A percentile compares a stretch with the other conserved stretches of the same genome.
Evolutionary conservation across 164 flowering plant genomes (phyloP).

Genomic region (Aristolochia contorta): DNA sequence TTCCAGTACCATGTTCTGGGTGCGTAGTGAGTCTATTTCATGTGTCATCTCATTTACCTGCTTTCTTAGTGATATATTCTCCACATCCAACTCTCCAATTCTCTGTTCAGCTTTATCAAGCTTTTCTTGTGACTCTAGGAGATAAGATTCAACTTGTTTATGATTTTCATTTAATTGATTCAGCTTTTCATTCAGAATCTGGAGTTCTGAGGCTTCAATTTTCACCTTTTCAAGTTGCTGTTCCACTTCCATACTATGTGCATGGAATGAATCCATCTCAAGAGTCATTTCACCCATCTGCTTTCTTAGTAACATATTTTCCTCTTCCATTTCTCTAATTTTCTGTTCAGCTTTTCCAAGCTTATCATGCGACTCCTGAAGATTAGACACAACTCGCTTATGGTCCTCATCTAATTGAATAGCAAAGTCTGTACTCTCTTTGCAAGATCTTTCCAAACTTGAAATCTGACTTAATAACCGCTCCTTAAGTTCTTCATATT

Average conservation of each 20-base stretch:
- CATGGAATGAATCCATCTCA: conserved; percentile 1
- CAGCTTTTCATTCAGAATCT: conserved; percentile 8
- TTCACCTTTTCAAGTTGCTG: neutral
- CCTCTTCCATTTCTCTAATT: conserved; percentile 20
- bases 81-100: conserved; percentile 27
- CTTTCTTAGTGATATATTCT: conserved; percentile 16
- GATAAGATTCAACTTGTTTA: conserved; percentile 6
- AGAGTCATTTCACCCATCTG: conserved; percentile 2
- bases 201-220: conserved; percentile 4
- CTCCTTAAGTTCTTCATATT: neutral
- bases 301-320: neutral
- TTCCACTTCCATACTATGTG: conserved; percentile 5
- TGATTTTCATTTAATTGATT: conserved; percentile 2
- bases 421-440: conserved; percentile 4
- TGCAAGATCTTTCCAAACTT: neutral
- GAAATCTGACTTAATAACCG: conserved; percentile 5
- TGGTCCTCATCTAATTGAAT: conserved; percentile 18
- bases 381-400: conserved; percentile 18
- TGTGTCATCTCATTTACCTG: conserved; percentile 23
- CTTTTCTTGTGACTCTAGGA: conserved; percentile 10
- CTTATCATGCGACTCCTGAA: conserved; percentile 21
- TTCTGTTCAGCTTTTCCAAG: conserved; percentile 28
- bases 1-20: neutral
- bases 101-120: conserved; percentile 21
- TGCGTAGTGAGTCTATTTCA: conserved; percentile 5